Evolutionary conservation across 768 basidiomycete genomes (phyloP).

Genomic region (Boletus sensibilis): DNA sequence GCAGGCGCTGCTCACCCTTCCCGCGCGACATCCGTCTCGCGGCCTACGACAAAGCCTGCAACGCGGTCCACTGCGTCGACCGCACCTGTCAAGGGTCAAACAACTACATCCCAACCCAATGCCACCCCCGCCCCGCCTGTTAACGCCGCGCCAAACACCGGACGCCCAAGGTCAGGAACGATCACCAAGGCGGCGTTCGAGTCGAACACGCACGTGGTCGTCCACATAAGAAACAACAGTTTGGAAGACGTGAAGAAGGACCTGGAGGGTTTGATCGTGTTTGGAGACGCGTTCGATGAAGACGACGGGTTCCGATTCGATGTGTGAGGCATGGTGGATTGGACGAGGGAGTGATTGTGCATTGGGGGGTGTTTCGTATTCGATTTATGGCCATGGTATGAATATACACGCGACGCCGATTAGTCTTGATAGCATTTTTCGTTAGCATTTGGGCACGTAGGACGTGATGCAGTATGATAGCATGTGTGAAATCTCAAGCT

Average conservation of each 20-base stretch:
- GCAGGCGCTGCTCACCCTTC: neutral
- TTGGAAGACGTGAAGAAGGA: slow-evolving; percentile 33
- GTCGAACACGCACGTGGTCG: slow-evolving; percentile 19
- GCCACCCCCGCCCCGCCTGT: neutral
- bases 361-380: neutral
- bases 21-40: slow-evolving; percentile 8
- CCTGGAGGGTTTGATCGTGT: slow-evolving; percentile 31
- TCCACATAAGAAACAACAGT: slow-evolving; percentile 21
- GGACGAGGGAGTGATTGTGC: neutral
- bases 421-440: slow-evolving; percentile 6
- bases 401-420: slow-evolving; percentile 3
- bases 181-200: slow-evolving; percentile 26
- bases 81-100: slow-evolving; percentile 10
- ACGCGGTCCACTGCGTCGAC: slow-evolving; percentile 6
- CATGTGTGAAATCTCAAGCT: neutral
- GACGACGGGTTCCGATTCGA: slow-evolving; percentile 32
- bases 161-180: slow-evolving; percentile 25
- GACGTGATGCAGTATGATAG: slow-evolving; percentile 10
- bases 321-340: slow-evolving; percentile 15
- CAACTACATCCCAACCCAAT: neutral
- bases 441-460: slow-evolving; percentile 15
- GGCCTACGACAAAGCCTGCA: slow-evolving; percentile 9
- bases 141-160: neutral
- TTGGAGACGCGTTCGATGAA: slow-evolving; percentile 27
- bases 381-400: slow-evolving; percentile 17